Percentiles rank a stretch among this genome's conserved stretches.
Evolutionary conservation across 2,329 filamentous ascomycete species (phyloP).

Genomic region (Dothideomycetes sp.): DNA sequence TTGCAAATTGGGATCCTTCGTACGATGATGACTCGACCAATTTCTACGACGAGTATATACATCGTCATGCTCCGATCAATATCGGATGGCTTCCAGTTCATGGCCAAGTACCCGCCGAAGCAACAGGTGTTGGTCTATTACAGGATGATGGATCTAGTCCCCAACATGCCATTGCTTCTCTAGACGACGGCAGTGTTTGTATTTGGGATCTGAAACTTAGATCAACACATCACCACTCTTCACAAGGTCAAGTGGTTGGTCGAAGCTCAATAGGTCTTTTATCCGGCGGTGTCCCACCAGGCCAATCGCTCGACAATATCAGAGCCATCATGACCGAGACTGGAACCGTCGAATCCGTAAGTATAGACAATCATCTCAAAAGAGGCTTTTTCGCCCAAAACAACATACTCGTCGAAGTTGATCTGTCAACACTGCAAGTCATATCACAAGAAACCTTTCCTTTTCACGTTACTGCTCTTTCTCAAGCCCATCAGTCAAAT

Average conservation of each 20-base stretch:
- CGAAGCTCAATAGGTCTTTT: conserved; percentile 60
- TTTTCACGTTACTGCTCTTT: conserved; percentile 75
- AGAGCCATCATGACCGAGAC: conserved; percentile 58
- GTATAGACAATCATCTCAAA: conserved; percentile 58
- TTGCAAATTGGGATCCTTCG: conserved; percentile 76
- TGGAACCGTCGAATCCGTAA: conserved; percentile 70
- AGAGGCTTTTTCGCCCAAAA: conserved; percentile 74
- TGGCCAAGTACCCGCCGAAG: conserved; percentile 46
- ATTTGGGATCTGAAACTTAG: conserved; percentile 56
- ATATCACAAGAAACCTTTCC: conserved; percentile 64
- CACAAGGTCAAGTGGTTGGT: conserved; percentile 54
- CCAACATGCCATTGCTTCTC: conserved; percentile 60
- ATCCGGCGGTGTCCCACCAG: conserved; percentile 37
- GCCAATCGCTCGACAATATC: conserved; percentile 4
- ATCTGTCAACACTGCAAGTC: conserved; percentile 62
- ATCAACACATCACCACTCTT: conserved; percentile 2
- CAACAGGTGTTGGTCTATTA: conserved; percentile 60
- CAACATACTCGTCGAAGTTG: conserved; percentile 69
- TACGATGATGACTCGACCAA: conserved; percentile 62
- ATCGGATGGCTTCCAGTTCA: conserved; percentile 70
- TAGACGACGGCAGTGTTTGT: conserved; percentile 81
- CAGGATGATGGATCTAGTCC: conserved; percentile 47
- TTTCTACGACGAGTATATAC: conserved; percentile 86
- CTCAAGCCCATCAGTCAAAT: conserved; percentile 58
- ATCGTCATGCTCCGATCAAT: conserved; percentile 64